Evolutionary conservation across 148 eudicot species (phyloP), one percentile per base, ranked within the genome.

Genomic region (Drosera capensis): DNA sequence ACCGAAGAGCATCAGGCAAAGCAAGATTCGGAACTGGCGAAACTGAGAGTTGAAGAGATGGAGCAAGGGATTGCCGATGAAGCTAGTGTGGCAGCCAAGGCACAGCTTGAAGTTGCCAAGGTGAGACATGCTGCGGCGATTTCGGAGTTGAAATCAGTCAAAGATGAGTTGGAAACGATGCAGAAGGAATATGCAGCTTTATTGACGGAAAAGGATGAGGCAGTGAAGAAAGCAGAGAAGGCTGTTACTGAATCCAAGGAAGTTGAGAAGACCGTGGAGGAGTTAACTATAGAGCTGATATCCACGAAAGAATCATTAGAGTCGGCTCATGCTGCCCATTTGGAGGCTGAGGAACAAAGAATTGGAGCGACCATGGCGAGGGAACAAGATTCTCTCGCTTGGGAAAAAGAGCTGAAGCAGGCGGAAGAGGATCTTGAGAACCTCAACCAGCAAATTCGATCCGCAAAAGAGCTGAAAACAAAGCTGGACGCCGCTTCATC

Each of bases 281-380:
- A 80, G 35, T 48, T 84, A 36, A 90, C 93, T 0, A 78, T 80
- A 20, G 95, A 90, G 59, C 71, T 90, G 43, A 84, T 90, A 23
- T 60, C 88, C 19, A 51, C 86, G 0, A 84, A 81, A 60, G 93
- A 90, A 65, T 44, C 79, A 9, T 49, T 90, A 39, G 99, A 90
- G 43, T 80, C 87, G 23, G 84, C 93, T 7, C 99, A 90, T 42
- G 82, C 88, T 26, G 77, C 82, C 7, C 95, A 84, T 72, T 30
- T 90, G 25, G 95, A 90, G 73, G 99, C 82, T 0, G 99, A 90
- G 74, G 99, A 90, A 17, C 95, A 84, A 14, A 67, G 93, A 40
- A 73, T 85, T 51, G 99, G 93, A 60, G 95, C 93, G 11, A 62
- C 74, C 43, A 75, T 90, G 95, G 99, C 88, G 0, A 72, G 63